Base-by-base conservation (phyloP, 2,329 filamentous ascomycete species). In the Thelonectria olida region DNA sequence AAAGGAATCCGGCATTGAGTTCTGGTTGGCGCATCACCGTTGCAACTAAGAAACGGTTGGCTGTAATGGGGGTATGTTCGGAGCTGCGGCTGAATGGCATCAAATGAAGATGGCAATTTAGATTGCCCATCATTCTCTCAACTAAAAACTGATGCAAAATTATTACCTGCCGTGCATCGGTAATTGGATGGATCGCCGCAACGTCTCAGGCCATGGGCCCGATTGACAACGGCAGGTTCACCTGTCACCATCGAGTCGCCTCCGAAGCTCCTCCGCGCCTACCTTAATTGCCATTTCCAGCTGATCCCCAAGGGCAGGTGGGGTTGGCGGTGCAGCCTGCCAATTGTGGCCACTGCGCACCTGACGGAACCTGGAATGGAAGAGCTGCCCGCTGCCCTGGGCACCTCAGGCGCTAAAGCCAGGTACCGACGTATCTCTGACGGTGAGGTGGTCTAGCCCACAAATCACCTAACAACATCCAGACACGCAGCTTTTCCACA, bases 371-470 rank as follows among this genome's bases (percentile, higher is more conserved):
- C n/a, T n/a, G n/a, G n/a, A n/a, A n/a, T n/a, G n/a, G n/a, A n/a
- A n/a, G n/a, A n/a, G n/a, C n/a, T n/a, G n/a, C n/a, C n/a, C n/a
- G n/a, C n/a, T n/a, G n/a, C n/a, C n/a, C n/a, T 31, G 51, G 27
- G 39, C 38, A 28, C 19, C n/a, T 22, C n/a, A 45, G 27, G 42
- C 52, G 42, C 52, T 55, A 48, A 19, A 55, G 31, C 52, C 41
- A 55, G 52, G 52, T 48, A 55, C 42, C 41, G 13, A 19, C 41
- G 15, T 47, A 22, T 38, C 10, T n/a, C n/a, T n/a, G n/a, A n/a
- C n/a, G 13, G 15, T 28, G 23, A 31, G 34, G 34, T 27, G 9
- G 31, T 20, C 34, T 41, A n/a, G n/a, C n/a, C n/a, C n/a, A n/a
- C n/a, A n/a, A n/a, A n/a, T n/a, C n/a, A n/a, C n/a, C n/a, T n/a